Percentiles rank a stretch among this genome's conserved stretches.
phyloP scores from a whole-genome alignment of 345 rosid species.

The Citrus hindsii region DNA sequence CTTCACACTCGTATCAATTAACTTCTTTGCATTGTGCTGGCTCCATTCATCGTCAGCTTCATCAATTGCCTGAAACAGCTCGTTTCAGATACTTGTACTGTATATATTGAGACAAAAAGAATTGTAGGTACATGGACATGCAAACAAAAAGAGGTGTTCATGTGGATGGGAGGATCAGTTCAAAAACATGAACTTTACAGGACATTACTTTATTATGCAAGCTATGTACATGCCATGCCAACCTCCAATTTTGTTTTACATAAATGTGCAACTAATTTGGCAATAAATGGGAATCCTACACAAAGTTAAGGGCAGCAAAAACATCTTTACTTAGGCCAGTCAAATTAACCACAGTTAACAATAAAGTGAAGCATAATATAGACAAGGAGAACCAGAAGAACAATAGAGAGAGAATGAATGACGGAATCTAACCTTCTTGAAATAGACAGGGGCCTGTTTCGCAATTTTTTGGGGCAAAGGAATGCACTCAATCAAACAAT shows the following conservation, averaged over 20 bases:
- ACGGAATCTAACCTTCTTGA: constrained; percentile 58
- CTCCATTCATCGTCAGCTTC: constrained; percentile 99
- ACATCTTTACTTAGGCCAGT: not conserved
- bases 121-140: not conserved
- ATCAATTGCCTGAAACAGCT: constrained; percentile 64
- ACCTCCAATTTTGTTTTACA: not conserved
- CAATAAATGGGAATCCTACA: not conserved
- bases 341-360: not conserved
- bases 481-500: constrained; percentile 85
- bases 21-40: constrained; percentile 93
- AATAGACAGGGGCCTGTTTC: constrained; percentile 76
- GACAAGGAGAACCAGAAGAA: constrained; percentile 9
- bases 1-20: constrained; percentile 82
- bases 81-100: not conserved
- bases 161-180: not conserved
- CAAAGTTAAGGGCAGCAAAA: not conserved
- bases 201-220: not conserved
- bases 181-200: not conserved
- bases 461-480: constrained; percentile 76
- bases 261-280: not conserved
- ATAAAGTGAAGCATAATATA: not conserved
- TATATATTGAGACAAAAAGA: not conserved
- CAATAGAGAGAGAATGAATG: not conserved
- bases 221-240: not conserved
- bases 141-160: not conserved